These are phyloP conservation scores for Rhizophora mangle DNA, from an alignment of 345 rosid genomes.

Conservation along the genomic window DNA sequence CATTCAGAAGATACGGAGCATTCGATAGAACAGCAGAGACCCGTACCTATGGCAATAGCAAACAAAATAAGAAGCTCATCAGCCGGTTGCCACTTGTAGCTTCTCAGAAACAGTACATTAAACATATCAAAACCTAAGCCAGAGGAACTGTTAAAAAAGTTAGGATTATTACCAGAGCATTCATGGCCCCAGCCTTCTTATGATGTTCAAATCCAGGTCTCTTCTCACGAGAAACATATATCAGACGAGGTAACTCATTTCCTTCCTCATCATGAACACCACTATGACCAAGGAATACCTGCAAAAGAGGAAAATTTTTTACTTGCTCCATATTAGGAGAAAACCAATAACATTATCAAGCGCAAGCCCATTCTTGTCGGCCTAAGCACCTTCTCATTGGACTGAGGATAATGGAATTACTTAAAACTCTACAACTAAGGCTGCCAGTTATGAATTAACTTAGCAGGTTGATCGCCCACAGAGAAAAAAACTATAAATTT, in stretches of 20 bases:
- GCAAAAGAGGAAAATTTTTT: conserved; percentile 18
- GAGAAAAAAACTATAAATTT: background rate
- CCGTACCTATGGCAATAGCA: conserved; percentile 50
- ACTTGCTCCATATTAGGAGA: background rate
- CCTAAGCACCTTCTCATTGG: background rate
- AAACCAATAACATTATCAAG: background rate
- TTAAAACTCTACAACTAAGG: too few species aligned
- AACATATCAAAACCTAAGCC: background rate
- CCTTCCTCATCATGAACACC: conserved; percentile 78
- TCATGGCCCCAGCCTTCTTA: conserved; percentile 99
- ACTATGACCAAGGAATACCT: conserved; percentile 90
- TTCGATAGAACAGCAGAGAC: conserved; percentile 93
- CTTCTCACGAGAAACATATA: conserved; percentile 98
- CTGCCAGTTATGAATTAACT: too few species aligned
- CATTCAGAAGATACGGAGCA: conserved; percentile 88
- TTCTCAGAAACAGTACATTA: background rate
- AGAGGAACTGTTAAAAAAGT: background rate
- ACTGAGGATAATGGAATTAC: too few species aligned
- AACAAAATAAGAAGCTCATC: conserved; percentile 2
- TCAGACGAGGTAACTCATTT: conserved; percentile 81
- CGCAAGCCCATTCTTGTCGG: background rate
- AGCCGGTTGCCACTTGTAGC: background rate
- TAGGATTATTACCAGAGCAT: conserved; percentile 59
- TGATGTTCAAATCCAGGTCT: conserved; percentile 99
- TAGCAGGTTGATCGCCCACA: too few species aligned